These are phyloP conservation scores for Pythium volutum DNA, from an alignment of 352 stramenopile species.

Conservation along the genomic window DNA sequence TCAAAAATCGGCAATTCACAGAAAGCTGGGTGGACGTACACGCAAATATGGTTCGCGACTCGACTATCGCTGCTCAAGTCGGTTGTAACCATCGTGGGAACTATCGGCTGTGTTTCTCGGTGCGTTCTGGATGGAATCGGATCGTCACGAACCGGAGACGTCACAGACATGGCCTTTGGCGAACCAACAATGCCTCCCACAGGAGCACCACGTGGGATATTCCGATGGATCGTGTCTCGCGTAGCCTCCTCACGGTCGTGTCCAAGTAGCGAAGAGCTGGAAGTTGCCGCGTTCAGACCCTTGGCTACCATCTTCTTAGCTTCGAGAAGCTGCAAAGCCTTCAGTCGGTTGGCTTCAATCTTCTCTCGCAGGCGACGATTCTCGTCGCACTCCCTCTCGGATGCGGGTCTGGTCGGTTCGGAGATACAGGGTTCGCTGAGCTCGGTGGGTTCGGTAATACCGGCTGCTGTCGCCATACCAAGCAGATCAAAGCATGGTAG, in stretches of 20 bases:
- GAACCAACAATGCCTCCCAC: no score
- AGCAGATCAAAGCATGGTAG: constrained; percentile 19
- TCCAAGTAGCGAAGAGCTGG: not conserved
- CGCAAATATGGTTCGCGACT: not conserved
- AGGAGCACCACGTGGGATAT: not conserved
- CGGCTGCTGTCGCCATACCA: not conserved
- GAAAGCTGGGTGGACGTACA: constrained; percentile 7
- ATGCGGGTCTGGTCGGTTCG: no score
- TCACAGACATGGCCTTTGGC: no score
- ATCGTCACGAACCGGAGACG: not conserved
- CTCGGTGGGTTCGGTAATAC: not conserved
- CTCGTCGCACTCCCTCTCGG: not conserved
- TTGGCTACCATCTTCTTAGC: constrained; percentile 27
- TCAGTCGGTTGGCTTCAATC: constrained; percentile 68
- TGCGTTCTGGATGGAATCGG: not conserved
- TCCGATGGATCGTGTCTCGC: not conserved
- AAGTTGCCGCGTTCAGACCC: not conserved
- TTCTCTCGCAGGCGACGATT: constrained; percentile 27
- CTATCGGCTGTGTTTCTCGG: not conserved
- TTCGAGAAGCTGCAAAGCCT: constrained; percentile 60
- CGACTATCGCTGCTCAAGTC: not conserved
- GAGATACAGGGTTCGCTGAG: no score
- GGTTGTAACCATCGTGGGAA: not conserved
- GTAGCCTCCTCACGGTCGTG: not conserved
- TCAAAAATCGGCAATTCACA: constrained; percentile 6